Base-by-base conservation (phyloP, 495 filamentous ascomycete genomes). In the Aspergillus campestris region DNA sequence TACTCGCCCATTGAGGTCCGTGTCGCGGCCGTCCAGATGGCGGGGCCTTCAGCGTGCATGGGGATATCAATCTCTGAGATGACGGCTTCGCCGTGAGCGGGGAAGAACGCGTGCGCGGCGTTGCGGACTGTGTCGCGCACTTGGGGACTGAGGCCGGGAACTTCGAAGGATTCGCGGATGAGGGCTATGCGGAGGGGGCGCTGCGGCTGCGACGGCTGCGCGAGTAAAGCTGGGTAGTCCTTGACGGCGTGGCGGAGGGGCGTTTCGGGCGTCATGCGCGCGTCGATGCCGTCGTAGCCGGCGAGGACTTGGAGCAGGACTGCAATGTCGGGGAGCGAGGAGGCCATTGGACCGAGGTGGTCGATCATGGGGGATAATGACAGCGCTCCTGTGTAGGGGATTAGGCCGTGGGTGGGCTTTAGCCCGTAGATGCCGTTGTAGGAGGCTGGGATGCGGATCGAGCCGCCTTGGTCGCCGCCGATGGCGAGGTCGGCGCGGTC, bases 401-500 rank as follows among this genome's bases (percentile, higher is more conserved):
- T 50, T 45, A 78, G 66, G 0, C 75, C 74, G 45, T 69, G 66
- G 0, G 72, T 76, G 1, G 74, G 68, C 45, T 76, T 78, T 27
- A 64, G 29, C 7, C 58, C 60, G 15, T 60, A 62, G 18, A 74
- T 56, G 1, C 73, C 73, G 15, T 59, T 69, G 34, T 70, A 66
- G 0, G 69, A 58, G 14, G 72, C 65, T 1, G 77, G 78, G 2
- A 79, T 67, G 5, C 77, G 67, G 6, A 82, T 67, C 4, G 69
- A 73, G 0, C 77, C 78, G 8, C 69, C 78, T 48, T 80, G 77
- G 49, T 82, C 78, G 6, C 69, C 69, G 1, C 77, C 77, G 33
- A 82, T 71, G 7, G 70, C 67, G 9, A 80, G 53, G 33, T 80
- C 2, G 54, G 59, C 36, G 54, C 67, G 29, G 59, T 64, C 29